phyloP scores from a whole-genome alignment of 1,284 basidiomycete species.

The Sanghuangporus weigelae region DNA sequence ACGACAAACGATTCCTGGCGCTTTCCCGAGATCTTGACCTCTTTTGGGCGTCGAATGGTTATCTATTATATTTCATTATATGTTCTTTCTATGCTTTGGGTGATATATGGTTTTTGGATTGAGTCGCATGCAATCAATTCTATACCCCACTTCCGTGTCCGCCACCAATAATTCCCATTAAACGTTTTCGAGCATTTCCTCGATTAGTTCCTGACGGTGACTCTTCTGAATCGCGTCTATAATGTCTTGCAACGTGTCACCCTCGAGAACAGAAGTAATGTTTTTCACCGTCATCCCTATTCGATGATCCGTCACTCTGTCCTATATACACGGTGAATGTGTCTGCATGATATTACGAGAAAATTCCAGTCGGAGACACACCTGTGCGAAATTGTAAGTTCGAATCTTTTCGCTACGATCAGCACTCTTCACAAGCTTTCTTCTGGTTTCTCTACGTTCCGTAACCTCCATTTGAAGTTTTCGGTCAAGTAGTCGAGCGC shows the following conservation, averaged over 20 bases:
- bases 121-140: not conserved
- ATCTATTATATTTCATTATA: not conserved
- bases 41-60: not conserved
- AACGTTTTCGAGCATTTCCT: conserved; percentile 50
- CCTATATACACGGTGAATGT: conserved; percentile 37
- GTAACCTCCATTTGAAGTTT: conserved; percentile 69
- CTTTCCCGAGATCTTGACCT: conserved; percentile 31
- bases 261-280: conserved; percentile 72
- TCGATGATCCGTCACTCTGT: conserved; percentile 89
- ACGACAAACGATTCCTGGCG: conserved; percentile 48
- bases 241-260: conserved; percentile 63
- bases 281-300: conserved; percentile 77
- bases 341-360: not conserved
- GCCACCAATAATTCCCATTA: not conserved
- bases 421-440: conserved; percentile 71
- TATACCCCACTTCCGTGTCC: not conserved
- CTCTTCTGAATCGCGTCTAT: conserved; percentile 61
- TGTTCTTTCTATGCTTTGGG: not conserved
- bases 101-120: not conserved
- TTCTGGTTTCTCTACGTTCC: conserved; percentile 62
- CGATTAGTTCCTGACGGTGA: conserved; percentile 60
- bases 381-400: conserved; percentile 91
- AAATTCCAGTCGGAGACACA: conserved; percentile 21
- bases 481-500: conserved; percentile 76
- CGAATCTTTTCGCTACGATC: conserved; percentile 90